Evolutionary conservation across 192 early-diverging fungal species (phyloP), one percentile per base, ranked within the genome.

Genomic region (Umbelopsis ramanniana): DNA sequence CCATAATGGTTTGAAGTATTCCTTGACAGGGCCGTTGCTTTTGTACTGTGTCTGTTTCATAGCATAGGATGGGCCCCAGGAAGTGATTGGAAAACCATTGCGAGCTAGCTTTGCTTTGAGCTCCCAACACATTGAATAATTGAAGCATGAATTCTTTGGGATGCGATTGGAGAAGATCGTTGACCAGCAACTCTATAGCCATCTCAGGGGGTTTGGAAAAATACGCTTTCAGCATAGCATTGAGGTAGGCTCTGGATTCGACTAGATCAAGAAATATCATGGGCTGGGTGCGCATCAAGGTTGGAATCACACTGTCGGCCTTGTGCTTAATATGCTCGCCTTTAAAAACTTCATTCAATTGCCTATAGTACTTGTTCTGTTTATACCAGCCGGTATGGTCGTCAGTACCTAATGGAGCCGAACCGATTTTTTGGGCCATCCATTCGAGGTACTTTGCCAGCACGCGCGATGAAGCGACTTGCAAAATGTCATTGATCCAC

Each of bases 21-120:
- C 2, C 12, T 5, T 7, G 53, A 38, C 29, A 66, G 38, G 14
- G 26, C 19, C 40, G 40, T 12, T 43, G 40, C 40, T 43, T 43
- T 43, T 38, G 55, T n/a, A 7, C 48, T 4, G 15, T 63, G 3
- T 37, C 33, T 3, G 57, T 38, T 37, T 29, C 57, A 7, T 63
- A 8, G 4, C 57, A 26, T 3, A 76, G 23, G 17, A 76, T 14
- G 14, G 50, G 54, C 0, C 57, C 75, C 0, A 76, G 29, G 47
- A 72, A 76, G 37, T 76, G 75, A 45, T 68, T 52, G 2, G 67
- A 35, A 48, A 76, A 76, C 75, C 75, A 76, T 38, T 68, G 52
- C 0, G 71, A 47, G 10, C 68, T 60, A 3, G 46, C 24, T 19
- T 38, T 46, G 35, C 46, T 22, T 6, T 57, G 33, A 7, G 19